Percentiles rank a stretch among this genome's conserved stretches.
phyloP scores from a whole-genome alignment of 352 stramenopile genomes.

The Phytophthora hybrid region DNA sequence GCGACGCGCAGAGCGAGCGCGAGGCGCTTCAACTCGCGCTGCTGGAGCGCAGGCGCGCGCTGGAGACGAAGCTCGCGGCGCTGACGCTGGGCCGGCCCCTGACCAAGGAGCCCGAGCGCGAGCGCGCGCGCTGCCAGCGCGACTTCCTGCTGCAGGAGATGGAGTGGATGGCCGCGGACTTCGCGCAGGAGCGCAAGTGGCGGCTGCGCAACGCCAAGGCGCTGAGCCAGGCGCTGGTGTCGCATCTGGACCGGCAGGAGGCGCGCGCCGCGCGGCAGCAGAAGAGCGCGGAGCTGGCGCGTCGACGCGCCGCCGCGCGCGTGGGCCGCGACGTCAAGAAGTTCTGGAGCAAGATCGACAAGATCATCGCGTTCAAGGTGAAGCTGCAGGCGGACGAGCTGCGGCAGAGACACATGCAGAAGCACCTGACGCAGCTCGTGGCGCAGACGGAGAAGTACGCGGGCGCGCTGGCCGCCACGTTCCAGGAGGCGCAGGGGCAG shows the following conservation, averaged over 20 bases:
- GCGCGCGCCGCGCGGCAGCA: conserved; percentile 37
- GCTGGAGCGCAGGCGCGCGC: conserved; percentile 43
- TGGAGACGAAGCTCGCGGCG: conserved; percentile 51
- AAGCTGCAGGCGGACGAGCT: conserved; percentile 92
- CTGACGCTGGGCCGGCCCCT: conserved; percentile 65
- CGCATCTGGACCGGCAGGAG: conserved; percentile 34
- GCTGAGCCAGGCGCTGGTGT: conserved; percentile 67
- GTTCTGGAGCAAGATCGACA: conserved; percentile 99
- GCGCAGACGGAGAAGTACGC: conserved; percentile 98
- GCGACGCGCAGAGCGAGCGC: conserved; percentile 17
- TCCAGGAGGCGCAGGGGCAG: conserved; percentile 38
- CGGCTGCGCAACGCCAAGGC: conserved; percentile 80
- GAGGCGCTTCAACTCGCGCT: conserved; percentile 48
- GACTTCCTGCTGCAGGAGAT: conserved; percentile 89
- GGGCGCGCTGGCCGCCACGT: conserved; percentile 75
- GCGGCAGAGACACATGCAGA: conserved; percentile 95
- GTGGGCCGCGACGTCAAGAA: conserved; percentile 92
- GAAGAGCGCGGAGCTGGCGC: conserved; percentile 46
- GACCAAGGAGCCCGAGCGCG: conserved; percentile 38
- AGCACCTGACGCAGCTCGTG: conserved; percentile 95
- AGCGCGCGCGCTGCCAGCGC: conserved; percentile 56
- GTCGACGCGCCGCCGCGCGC: conserved; percentile 68
- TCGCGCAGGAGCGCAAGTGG: conserved; percentile 91
- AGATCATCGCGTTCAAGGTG: conserved; percentile 98
- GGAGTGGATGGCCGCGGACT: conserved; percentile 95